A percentile compares a stretch with the other conserved stretches of the same genome.
phyloP scores from a whole-genome alignment of 176 grass and related monocot species.

The Guadua angustifolia region DNA sequence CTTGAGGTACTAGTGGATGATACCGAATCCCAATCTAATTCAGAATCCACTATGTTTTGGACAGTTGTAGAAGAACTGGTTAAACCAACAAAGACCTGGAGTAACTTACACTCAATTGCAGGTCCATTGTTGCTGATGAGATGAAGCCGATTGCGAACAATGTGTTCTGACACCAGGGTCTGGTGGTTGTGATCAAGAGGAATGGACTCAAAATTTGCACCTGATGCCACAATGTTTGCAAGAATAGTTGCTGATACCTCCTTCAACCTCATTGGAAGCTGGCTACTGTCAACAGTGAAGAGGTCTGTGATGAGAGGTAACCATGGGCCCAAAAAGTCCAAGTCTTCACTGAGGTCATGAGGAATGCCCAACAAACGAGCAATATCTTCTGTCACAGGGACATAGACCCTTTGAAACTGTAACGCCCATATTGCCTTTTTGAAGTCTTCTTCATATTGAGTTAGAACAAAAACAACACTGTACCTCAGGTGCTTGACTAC shows the following conservation, averaged over 20 bases:
- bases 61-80: conserved; percentile 76
- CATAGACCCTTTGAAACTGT: too few species aligned
- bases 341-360: too few species aligned
- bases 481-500: too few species aligned
- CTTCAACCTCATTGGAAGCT: conserved; percentile 93
- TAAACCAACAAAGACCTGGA: conserved; percentile 91
- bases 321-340: too few species aligned
- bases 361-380: too few species aligned
- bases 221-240: conserved; percentile 83
- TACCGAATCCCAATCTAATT: conserved; percentile 96
- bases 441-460: too few species aligned
- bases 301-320: too few species aligned
- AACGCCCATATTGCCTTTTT: too few species aligned
- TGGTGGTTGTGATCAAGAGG: conserved; percentile 66
- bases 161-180: conserved; percentile 91
- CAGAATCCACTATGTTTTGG: conserved; percentile 74
- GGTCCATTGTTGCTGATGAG: conserved; percentile 97
- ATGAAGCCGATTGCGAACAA: conserved; percentile 96
- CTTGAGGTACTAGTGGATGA: too few species aligned
- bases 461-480: too few species aligned
- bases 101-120: conserved; percentile 97
- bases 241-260: conserved; percentile 92
- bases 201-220: conserved; percentile 74
- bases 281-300: conserved; percentile 80
- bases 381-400: too few species aligned